These are phyloP conservation scores for Dorcoceras hygrometricum DNA, from an alignment of 257 asterid genomes.

Conservation along the genomic window DNA sequence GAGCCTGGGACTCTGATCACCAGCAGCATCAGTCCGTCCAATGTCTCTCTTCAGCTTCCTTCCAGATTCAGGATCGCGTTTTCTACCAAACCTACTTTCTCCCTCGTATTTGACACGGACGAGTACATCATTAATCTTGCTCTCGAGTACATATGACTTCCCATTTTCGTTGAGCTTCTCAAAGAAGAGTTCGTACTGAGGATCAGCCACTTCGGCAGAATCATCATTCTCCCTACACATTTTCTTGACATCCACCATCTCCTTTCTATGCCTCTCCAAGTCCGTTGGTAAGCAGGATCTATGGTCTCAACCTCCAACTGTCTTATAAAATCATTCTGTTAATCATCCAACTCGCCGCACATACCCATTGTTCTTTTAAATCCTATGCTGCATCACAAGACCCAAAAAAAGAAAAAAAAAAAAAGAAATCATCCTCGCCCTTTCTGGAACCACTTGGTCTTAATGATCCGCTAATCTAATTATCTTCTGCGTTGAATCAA, in stretches of 20 bases:
- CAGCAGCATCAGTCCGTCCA: neutral
- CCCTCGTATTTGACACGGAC: slow-evolving; percentile 18
- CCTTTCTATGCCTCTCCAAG: neutral
- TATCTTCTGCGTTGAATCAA: no score
- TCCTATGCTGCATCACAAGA: neutral
- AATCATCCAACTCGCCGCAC: neutral
- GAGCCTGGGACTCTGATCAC: neutral
- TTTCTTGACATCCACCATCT: neutral
- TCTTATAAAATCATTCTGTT: neutral
- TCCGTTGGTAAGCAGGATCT: neutral
- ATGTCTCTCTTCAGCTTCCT: neutral
- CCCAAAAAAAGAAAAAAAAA: no score
- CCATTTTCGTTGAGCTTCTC: slow-evolving; percentile 10
- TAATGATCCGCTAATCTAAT: neutral
- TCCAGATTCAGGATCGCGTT: no score
- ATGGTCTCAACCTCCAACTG: neutral
- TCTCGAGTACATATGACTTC: slow-evolving; percentile 22
- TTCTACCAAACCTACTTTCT: slow-evolving; percentile 10
- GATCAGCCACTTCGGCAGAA: slow-evolving; percentile 24
- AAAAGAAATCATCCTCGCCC: no score
- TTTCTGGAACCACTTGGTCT: no score
- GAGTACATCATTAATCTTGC: slow-evolving; percentile 16
- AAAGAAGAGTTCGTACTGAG: slow-evolving; percentile 25
- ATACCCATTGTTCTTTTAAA: neutral
- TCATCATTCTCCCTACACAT: neutral